These are phyloP conservation scores for Spongospora subterranea DNA, from an alignment of 208 protist species.

Conservation along the genomic window DNA sequence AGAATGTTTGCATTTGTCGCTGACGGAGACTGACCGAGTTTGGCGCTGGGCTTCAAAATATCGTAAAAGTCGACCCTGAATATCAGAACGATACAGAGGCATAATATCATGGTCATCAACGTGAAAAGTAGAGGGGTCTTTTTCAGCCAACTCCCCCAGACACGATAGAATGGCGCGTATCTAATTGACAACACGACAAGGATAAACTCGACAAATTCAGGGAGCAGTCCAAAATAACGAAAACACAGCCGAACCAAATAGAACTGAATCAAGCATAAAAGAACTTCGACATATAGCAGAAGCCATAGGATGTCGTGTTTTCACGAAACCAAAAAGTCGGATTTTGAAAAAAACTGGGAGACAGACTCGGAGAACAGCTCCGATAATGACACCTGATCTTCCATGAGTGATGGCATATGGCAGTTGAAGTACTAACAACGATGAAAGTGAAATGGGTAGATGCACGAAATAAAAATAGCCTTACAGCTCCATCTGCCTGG, in stretches of 20 bases:
- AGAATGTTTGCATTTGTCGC: background rate
- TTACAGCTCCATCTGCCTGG: background rate
- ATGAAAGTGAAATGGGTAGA: no score
- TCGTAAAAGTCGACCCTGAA: constrained; percentile 18
- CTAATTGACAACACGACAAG: background rate
- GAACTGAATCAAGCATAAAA: no score
- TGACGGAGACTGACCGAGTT: background rate
- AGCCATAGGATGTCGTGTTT: no score
- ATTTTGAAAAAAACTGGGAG: no score
- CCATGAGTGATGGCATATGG: background rate
- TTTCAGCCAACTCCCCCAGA: background rate
- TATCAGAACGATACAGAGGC: background rate
- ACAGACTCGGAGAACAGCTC: no score
- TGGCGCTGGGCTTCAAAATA: constrained; percentile 28
- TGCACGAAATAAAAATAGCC: no score
- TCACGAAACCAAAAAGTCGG: no score
- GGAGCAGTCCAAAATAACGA: no score
- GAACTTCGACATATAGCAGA: no score
- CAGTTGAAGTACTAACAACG: background rate
- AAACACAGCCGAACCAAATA: no score
- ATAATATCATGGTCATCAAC: background rate
- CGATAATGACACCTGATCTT: no score
- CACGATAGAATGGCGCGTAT: background rate
- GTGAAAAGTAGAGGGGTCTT: constrained; percentile 11
- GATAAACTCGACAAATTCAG: background rate